A percentile compares a stretch with the other conserved stretches of the same genome.
Evolutionary conservation across 73 alveolate species (phyloP).

Genomic region (Tetrahymena thermophila): DNA sequence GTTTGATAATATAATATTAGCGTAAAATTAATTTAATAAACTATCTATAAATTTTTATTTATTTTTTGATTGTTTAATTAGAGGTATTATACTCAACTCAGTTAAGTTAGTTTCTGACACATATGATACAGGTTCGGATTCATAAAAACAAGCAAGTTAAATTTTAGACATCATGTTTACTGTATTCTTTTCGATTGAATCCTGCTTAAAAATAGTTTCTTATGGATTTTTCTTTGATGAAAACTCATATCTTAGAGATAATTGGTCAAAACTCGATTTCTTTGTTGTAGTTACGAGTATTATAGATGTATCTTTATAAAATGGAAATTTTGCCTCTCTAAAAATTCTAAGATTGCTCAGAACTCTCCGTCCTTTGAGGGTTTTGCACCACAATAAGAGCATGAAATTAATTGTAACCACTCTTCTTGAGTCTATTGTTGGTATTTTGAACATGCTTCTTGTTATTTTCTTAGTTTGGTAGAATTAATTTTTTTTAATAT

Average conservation of each 20-base stretch:
- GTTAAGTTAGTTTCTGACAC: conserved; percentile 28
- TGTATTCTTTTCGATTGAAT: conserved; percentile 72
- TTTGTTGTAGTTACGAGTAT: conserved; percentile 79
- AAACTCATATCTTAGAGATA: conserved; percentile 81
- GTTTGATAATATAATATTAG: conserved; percentile 10
- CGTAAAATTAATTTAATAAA: neutral
- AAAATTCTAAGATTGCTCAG: conserved; percentile 83
- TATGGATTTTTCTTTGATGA: conserved; percentile 82
- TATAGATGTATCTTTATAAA: conserved; percentile 65
- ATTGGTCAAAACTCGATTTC: conserved; percentile 92
- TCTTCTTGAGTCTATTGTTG: conserved; percentile 74
- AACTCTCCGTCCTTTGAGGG: conserved; percentile 84
- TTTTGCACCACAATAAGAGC: conserved; percentile 73
- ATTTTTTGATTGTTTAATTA: neutral
- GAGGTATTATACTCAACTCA: neutral
- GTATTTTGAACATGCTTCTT: conserved; percentile 75
- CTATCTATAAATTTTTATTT: neutral
- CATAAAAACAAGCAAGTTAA: neutral
- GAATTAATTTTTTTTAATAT: neutral
- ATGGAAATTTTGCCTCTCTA: conserved; percentile 57
- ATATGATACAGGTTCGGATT: neutral
- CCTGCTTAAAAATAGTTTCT: conserved; percentile 71
- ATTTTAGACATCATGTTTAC: conserved; percentile 70
- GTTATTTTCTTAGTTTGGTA: conserved; percentile 52
- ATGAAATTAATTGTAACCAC: conserved; percentile 83